Conservation (phyloP, 148 eudicot species). For the Silene conica region DNA sequence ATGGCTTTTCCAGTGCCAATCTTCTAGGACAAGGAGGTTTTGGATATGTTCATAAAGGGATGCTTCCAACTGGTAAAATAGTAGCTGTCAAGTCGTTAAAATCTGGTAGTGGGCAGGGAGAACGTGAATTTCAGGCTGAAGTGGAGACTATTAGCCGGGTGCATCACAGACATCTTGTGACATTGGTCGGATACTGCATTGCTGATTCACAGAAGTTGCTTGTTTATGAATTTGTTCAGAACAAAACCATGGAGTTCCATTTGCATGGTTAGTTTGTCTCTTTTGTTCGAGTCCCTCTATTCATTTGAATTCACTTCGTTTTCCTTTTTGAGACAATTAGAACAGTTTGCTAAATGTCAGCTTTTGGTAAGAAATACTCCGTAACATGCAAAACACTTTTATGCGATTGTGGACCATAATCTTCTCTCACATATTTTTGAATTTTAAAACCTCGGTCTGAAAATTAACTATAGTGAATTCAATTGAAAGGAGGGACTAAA, state of each 20-base stretch:
- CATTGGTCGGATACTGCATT: slow-evolving; percentile 86
- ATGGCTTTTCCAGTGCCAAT: slow-evolving; percentile 80
- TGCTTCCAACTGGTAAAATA: slow-evolving; percentile 84
- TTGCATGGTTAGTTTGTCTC: slow-evolving; percentile 57
- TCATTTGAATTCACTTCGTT: not conserved
- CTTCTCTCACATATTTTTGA: not conserved
- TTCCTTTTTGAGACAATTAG: not conserved
- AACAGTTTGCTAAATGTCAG: not conserved
- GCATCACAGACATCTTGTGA: slow-evolving; percentile 96
- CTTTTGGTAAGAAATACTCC: not conserved
- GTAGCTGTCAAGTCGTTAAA: slow-evolving; percentile 89
- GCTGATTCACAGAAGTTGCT: slow-evolving; percentile 72
- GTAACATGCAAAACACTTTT: not conserved
- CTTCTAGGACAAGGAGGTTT: slow-evolving; percentile 97
- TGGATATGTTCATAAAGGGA: slow-evolving; percentile 85
- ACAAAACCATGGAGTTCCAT: slow-evolving; percentile 83
- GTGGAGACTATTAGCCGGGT: slow-evolving; percentile 96
- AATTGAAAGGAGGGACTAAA: not conserved
- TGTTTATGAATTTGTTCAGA: slow-evolving; percentile 85
- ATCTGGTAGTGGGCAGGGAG: slow-evolving; percentile 90
- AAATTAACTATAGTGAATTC: not conserved
- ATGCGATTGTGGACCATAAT: not conserved
- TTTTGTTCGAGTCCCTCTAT: not conserved
- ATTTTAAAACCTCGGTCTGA: too few species aligned
- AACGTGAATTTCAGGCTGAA: slow-evolving; percentile 92